phyloP scores from a whole-genome alignment of 2,329 filamentous ascomycete species.

The Aschersonia sp. region DNA sequence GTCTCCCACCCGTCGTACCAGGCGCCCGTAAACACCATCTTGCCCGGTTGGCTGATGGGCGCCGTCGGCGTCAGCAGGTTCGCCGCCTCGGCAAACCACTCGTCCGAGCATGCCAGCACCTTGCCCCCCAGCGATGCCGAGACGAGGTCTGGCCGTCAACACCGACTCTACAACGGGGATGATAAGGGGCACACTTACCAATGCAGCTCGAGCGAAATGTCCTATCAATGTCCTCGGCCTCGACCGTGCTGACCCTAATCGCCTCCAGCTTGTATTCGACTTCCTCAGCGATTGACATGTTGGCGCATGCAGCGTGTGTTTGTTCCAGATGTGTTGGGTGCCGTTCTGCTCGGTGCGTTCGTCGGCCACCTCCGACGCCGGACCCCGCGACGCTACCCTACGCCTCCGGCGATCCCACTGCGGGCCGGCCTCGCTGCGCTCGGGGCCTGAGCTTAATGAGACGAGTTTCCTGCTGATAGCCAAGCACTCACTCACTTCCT shows the following conservation, averaged over 20 bases:
- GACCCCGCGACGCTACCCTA: not conserved
- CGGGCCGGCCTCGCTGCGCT: too few species aligned
- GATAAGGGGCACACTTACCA: constrained; percentile 26
- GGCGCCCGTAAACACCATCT: constrained; percentile 54
- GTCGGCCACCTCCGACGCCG: not conserved
- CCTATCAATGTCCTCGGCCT: constrained; percentile 41
- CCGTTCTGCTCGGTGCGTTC: not conserved
- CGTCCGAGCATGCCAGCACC: constrained; percentile 49
- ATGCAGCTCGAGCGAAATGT: constrained; percentile 48
- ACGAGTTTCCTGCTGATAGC: not conserved
- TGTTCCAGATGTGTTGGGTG: not conserved
- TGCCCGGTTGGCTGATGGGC: constrained; percentile 47
- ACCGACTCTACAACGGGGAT: not conserved
- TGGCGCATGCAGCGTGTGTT: constrained; percentile 1
- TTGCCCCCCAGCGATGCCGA: constrained; percentile 47
- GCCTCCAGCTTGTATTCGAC: constrained; percentile 41
- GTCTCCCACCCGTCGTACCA: constrained; percentile 65
- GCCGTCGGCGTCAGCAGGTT: constrained; percentile 51
- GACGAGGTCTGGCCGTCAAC: constrained; percentile 34
- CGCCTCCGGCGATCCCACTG: not conserved
- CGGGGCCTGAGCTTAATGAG: too few species aligned
- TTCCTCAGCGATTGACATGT: constrained; percentile 26
- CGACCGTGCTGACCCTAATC: constrained; percentile 32
- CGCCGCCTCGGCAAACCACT: constrained; percentile 53
- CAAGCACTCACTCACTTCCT: not conserved